Evolutionary conservation across 2,329 filamentous ascomycete species (phyloP).

Genomic region (Penicillium sp.): DNA sequence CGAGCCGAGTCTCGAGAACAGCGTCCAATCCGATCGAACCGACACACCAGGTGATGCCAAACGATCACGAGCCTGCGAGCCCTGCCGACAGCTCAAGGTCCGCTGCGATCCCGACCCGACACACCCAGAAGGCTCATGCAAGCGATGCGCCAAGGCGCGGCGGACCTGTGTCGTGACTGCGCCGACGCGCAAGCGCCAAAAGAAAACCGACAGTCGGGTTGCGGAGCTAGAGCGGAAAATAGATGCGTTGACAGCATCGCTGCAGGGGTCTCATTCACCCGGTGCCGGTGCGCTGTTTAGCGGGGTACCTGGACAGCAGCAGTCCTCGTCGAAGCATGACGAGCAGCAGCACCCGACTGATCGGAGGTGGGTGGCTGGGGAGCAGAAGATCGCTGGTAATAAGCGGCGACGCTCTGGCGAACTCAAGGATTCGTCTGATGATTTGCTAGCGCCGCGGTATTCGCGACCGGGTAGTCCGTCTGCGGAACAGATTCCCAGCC

Average conservation of each 20-base stretch:
- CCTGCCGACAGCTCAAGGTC: conserved; percentile 73
- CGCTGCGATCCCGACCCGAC: conserved; percentile 73
- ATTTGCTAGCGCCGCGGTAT: conserved; percentile 22
- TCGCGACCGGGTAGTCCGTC: conserved; percentile 23
- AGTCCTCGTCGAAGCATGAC: conserved; percentile 31
- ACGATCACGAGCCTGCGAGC: conserved; percentile 68
- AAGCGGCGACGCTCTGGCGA: conserved; percentile 35
- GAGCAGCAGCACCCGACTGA: conserved; percentile 36
- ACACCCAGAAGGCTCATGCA: conserved; percentile 62
- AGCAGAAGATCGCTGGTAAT: conserved; percentile 22
- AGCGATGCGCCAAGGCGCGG: conserved; percentile 76
- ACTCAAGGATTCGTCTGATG: conserved; percentile 20
- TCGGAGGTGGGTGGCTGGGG: conserved; percentile 27
- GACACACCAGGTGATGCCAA: conserved; percentile 52
- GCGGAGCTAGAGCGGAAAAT: conserved; percentile 91
- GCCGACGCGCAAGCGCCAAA: conserved; percentile 74
- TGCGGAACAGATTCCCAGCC: conserved; percentile 20
- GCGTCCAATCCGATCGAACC: conserved; percentile 8
- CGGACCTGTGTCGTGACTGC: conserved; percentile 72
- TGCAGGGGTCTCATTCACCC: conserved; percentile 56
- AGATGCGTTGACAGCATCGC: conserved; percentile 75
- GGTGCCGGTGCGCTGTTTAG: conserved; percentile 21
- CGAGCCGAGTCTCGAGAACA: not conserved
- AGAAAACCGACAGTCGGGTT: conserved; percentile 85
- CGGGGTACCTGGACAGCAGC: conserved; percentile 7